Evolutionary conservation across 2,329 filamentous ascomycete genomes (phyloP), one percentile per base, ranked within the genome.

Genomic region (Beauveria scarabaeidicola): DNA sequence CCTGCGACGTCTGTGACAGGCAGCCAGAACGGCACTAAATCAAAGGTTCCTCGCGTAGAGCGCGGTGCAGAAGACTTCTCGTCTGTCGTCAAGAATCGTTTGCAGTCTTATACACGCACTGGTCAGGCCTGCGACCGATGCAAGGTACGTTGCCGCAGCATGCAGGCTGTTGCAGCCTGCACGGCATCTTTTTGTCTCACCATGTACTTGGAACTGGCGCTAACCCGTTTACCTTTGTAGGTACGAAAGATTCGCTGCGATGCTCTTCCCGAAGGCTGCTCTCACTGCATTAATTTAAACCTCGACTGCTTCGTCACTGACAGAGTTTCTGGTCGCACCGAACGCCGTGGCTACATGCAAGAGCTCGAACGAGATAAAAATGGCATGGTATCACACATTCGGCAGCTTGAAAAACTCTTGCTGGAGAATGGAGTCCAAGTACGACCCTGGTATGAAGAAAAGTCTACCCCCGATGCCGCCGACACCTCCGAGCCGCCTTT

Each of bases 221-320:
- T 36, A 15, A 36, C 32, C 11, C 32, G 2, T 36, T 36, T 36
- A 5, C 32, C 13, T 36, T 36, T 36, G 32, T 36, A 90, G 88
- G 80, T 91, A 61, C 85, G 91, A 66, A 96, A 96, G 75, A 95
- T 95, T 67, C 85, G 89, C 69, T 95, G 91, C 78, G 91, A 95
- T 76, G 87, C 86, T 58, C 79, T 88, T 44, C 84, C 88, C 36
- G 87, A 89, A 65, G 91, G 90, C 63, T 96, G 91, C 75, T 90
- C 89, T 63, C 88, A 90, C 67, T 96, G 91, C 75, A 77, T 84
- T 66, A 85, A 88, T 72, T 88, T 89, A 69, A 85, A 84, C 64
- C 84, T 88, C 66, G 83, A 89, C 68, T 96, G 91, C 75, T 87
- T 84, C 74, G 91, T 91, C 58, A 96, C 91, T 61, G 91, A 96